Conservation (phyloP, 2,329 filamentous ascomycete species). For the Sarocladium strictum region DNA sequence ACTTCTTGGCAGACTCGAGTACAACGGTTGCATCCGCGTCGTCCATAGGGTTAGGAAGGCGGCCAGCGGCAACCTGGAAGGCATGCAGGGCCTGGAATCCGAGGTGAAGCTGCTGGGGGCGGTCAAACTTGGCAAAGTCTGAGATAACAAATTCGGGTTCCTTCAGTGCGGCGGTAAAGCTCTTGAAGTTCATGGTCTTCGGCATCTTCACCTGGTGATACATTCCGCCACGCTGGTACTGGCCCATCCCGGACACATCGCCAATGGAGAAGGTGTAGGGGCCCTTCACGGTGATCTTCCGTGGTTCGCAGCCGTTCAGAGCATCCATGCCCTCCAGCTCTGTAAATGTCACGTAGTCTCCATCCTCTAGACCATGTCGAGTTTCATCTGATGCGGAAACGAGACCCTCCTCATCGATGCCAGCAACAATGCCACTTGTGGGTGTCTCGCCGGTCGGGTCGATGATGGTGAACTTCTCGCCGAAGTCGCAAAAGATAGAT, state of each 20-base stretch:
- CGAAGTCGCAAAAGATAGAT: slow-evolving; percentile 95
- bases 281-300: slow-evolving; percentile 89
- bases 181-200: slow-evolving; percentile 84
- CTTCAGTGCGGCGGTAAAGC: slow-evolving; percentile 69
- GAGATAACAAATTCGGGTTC: slow-evolving; percentile 87
- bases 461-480: slow-evolving; percentile 83
- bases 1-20: slow-evolving; percentile 65
- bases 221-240: slow-evolving; percentile 82
- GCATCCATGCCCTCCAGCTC: slow-evolving; percentile 90
- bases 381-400: slow-evolving; percentile 94
- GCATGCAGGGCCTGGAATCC: slow-evolving; percentile 89
- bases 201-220: slow-evolving; percentile 99
- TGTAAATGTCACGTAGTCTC: slow-evolving; percentile 91
- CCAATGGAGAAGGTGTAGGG: slow-evolving; percentile 98
- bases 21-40: slow-evolving; percentile 77
- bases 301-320: slow-evolving; percentile 75
- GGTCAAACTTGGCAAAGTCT: slow-evolving; percentile 96
- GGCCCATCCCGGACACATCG: slow-evolving; percentile 78
- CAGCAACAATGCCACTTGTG: slow-evolving; percentile 80
- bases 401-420: slow-evolving; percentile 80
- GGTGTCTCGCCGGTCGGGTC: slow-evolving; percentile 89
- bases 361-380: slow-evolving; percentile 90
- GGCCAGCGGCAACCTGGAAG: slow-evolving; percentile 69
- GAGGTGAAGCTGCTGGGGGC: slow-evolving; percentile 84
- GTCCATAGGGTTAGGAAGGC: slow-evolving; percentile 77